These are phyloP conservation scores for Fonsecaea monophora DNA, from an alignment of 2,329 filamentous ascomycete genomes.

Conservation along the genomic window DNA sequence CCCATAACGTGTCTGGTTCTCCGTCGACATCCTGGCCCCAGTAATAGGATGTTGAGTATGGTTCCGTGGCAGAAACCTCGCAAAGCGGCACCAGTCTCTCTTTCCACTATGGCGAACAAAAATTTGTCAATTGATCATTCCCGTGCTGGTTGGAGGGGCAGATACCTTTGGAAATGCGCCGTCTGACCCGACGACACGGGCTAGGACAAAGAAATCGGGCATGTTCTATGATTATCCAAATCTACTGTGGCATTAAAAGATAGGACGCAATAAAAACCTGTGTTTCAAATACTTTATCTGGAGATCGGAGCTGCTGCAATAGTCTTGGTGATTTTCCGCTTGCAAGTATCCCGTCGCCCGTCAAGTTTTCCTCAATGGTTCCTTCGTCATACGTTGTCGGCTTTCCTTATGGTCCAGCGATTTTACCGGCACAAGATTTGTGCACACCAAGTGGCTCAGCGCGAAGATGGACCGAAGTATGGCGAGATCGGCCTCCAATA, in stretches of 20 bases:
- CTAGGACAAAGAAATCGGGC: conserved; percentile 24
- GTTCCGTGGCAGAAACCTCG: conserved; percentile 24
- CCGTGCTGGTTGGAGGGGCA: not conserved
- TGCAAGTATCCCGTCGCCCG: too few species aligned
- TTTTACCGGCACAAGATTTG: too few species aligned
- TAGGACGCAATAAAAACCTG: not conserved
- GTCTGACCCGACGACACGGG: conserved; percentile 21
- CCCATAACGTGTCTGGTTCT: conserved; percentile 25
- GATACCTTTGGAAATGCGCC: conserved; percentile 22
- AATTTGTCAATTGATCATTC: not conserved
- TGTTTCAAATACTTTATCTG: too few species aligned
- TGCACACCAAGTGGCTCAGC: too few species aligned
- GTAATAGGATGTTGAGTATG: conserved; percentile 26
- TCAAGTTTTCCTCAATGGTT: too few species aligned
- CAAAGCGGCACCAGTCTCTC: conserved; percentile 16
- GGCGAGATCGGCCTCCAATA: too few species aligned
- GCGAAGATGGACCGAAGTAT: too few species aligned
- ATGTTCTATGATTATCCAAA: conserved; percentile 2
- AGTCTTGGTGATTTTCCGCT: too few species aligned
- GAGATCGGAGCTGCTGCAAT: too few species aligned
- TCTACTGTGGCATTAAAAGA: not conserved
- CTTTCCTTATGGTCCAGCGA: too few species aligned
- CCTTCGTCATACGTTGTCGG: too few species aligned
- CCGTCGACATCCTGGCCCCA: conserved; percentile 25
- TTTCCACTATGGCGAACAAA: conserved; percentile 16